Evolutionary conservation across 345 rosid genomes (phyloP).

Genomic region (Mallotus nudiflorus): DNA sequence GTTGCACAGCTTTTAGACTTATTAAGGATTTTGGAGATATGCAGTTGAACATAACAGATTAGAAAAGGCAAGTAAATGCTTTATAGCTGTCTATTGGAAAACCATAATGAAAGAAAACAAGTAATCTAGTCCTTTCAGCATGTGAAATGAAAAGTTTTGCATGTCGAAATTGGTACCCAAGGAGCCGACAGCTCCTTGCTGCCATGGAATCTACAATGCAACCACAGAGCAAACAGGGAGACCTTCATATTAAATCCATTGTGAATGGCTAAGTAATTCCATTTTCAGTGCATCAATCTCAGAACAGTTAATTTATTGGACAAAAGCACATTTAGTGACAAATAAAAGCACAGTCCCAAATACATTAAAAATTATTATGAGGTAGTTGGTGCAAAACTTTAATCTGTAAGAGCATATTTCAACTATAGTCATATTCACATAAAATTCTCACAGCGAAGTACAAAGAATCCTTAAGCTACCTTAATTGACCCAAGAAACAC

Average conservation of each 20-base stretch:
- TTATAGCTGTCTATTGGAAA: background rate
- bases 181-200: background rate
- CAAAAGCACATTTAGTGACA: background rate
- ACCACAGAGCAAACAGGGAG: background rate
- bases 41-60: background rate
- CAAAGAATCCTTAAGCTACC: slow-evolving; percentile 43
- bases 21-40: background rate
- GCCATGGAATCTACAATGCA: background rate
- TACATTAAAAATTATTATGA: background rate
- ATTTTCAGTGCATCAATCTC: background rate
- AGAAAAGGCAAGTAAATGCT: background rate
- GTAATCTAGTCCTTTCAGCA: background rate
- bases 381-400: background rate
- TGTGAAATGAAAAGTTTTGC: background rate
- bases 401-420: background rate
- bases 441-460: background rate
- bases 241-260: background rate
- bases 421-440: background rate
- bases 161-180: background rate
- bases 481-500: slow-evolving; percentile 96
- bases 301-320: background rate
- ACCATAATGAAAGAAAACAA: background rate
- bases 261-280: background rate
- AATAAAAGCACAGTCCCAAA: background rate
- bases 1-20: background rate